Percentiles rank a stretch among this genome's conserved stretches.
Conservation (phyloP, 306 rosid genomes). For the Cajanus cajan region DNA sequence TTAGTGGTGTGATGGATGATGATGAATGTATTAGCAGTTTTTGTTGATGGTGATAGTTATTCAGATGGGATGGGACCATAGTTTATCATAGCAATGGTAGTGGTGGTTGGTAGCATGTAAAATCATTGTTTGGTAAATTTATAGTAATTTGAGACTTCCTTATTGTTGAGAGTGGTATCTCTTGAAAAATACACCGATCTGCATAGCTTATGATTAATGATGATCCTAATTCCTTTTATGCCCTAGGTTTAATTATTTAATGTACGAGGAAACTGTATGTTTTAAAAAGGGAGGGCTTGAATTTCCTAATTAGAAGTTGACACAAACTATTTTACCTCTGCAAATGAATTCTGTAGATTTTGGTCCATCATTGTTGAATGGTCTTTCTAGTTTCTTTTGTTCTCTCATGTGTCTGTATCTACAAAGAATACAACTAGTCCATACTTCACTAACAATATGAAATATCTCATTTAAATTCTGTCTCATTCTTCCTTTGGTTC, state of each 20-base stretch:
- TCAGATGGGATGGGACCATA: not conserved
- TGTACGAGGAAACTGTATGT: not conserved
- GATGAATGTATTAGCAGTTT: not conserved
- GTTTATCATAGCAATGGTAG: not conserved
- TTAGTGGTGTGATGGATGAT: not conserved
- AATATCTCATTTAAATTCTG: slow-evolving; percentile 20
- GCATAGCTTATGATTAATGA: not conserved
- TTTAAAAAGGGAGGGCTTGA: not conserved
- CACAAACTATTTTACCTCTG: not conserved
- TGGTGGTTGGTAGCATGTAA: not conserved
- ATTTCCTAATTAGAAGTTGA: not conserved
- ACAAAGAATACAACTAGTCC: not conserved
- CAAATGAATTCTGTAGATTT: slow-evolving; percentile 4
- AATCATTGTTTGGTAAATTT: not conserved
- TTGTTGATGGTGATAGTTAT: not conserved
- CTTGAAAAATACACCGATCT: not conserved
- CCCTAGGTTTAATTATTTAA: not conserved
- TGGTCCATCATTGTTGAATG: not conserved
- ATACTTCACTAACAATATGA: not conserved
- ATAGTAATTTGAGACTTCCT: not conserved
- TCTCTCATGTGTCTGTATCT: not conserved
- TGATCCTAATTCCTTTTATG: slow-evolving; percentile 2
- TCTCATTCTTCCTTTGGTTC: not conserved
- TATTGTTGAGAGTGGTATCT: not conserved
- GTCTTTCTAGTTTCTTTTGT: slow-evolving; percentile 18